Evolutionary conservation across 2,329 filamentous ascomycete genomes (phyloP), one percentile per base, ranked within the genome.

Genomic region (Penicillium sp.): DNA sequence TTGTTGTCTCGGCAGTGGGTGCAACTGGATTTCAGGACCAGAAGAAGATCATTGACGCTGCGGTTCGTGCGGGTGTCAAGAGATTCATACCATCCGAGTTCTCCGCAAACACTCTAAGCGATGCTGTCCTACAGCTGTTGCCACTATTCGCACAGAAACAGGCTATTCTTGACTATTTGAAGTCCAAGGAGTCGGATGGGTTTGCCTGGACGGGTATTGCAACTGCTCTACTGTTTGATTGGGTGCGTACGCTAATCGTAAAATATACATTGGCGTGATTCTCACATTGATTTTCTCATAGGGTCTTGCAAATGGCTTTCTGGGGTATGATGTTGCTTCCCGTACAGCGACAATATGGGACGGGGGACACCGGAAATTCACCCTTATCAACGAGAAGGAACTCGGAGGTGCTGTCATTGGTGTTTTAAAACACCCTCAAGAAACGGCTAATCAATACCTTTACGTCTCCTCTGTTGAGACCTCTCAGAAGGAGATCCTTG

Each of bases 141-240:
- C 65, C 65, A 1, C 50, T 70, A 0, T 67, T 69, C 28, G 40
- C 26, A 3, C 57, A 61, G 12, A 72, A 72, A 59, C 62, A 52
- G 18, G 64, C 63, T 3, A 51, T 67, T 2, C 60, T 83, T 9
- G 77, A 83, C 35, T 83, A 85, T 59, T 72, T 86, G 20, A 75
- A 79, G 60, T 69, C 69, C 23, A 79, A 79, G 60, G 71, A 79
- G 59, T 68, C 71, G 21, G 64, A 72, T 1, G 68, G 62, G 0
- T 79, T 88, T 60, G 78, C 74, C 28, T 88, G 85, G 84, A 86
- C 82, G 1, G 81, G 75, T 2, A 66, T 88, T 14, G 78, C 83
- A 3, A 81, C 74, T 8, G 83, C 84, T 0, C 71, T 80, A 2
- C 83, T 88, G 68, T 85, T 88, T 65, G 85, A 88, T 64, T 83